These are phyloP conservation scores for Sodiomyces alkalinus DNA, from an alignment of 2,329 filamentous ascomycete genomes.

Conservation along the genomic window DNA sequence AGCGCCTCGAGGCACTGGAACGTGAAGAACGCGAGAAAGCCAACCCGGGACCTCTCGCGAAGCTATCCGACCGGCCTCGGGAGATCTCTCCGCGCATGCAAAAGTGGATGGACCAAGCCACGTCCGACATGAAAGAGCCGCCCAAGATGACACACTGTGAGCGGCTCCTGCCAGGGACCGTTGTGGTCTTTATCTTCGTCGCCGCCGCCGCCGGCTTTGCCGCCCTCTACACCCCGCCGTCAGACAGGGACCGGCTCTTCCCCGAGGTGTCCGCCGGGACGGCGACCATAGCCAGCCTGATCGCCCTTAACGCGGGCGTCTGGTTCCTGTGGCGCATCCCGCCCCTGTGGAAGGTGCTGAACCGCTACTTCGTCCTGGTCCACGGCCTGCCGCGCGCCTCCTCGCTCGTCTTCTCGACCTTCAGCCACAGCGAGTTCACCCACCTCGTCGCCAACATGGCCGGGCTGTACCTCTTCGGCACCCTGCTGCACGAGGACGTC, in stretches of 20 bases:
- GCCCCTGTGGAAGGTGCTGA: constrained; percentile 49
- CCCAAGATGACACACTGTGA: constrained; percentile 36
- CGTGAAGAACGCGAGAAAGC: constrained; percentile 12
- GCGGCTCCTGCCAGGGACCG: constrained; percentile 39
- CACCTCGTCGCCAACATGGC: constrained; percentile 54
- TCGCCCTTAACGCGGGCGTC: constrained; percentile 42
- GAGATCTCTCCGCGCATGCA: constrained; percentile 22
- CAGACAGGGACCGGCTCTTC: constrained; percentile 31
- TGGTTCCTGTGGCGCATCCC: constrained; percentile 48
- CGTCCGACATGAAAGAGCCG: constrained; percentile 33
- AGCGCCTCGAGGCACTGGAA: constrained; percentile 26
- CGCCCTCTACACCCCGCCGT: constrained; percentile 24
- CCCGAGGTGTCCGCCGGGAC: constrained; percentile 45
- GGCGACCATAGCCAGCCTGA: constrained; percentile 47
- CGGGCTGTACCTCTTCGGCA: constrained; percentile 50
- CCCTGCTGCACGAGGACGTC: constrained; percentile 52
- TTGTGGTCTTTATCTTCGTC: constrained; percentile 29
- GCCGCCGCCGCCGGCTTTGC: constrained; percentile 26
- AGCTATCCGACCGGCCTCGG: constrained; percentile 20
- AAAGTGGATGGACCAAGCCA: constrained; percentile 27
- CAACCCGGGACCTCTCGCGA: constrained; percentile 25
- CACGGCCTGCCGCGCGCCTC: constrained; percentile 49
- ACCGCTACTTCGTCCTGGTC: constrained; percentile 51
- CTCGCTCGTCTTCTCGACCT: constrained; percentile 46
- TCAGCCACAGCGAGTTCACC: constrained; percentile 50